Conservation (phyloP, 2,329 filamentous ascomycete species). For the Ceratocystis lukuohia region DNA sequence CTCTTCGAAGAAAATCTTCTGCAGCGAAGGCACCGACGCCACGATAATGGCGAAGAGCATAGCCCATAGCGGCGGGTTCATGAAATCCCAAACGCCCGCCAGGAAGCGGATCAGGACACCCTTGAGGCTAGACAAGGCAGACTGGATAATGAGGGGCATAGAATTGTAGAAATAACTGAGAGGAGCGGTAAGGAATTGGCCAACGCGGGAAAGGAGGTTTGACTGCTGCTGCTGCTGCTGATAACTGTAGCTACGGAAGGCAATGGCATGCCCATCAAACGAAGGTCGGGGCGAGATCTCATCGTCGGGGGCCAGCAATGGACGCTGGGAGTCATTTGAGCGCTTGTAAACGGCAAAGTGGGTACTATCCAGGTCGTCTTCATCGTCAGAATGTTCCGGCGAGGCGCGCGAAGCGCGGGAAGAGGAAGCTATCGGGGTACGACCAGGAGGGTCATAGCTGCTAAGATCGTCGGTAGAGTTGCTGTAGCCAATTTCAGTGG, state of each 20-base stretch:
- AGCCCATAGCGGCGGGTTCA: slow-evolving; percentile 97
- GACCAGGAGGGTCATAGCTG: slow-evolving; percentile 41
- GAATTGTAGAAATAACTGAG: not conserved
- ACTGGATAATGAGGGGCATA: not conserved
- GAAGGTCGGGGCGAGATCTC: not conserved
- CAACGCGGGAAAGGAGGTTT: not conserved
- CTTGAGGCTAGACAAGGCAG: not conserved
- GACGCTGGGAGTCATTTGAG: slow-evolving; percentile 15
- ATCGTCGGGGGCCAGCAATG: slow-evolving; percentile 3
- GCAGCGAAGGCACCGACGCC: slow-evolving; percentile 71
- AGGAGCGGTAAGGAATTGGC: not conserved
- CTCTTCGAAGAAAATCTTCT: slow-evolving; percentile 73
- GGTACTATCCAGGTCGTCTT: slow-evolving; percentile 26
- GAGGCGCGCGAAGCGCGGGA: slow-evolving; percentile 39
- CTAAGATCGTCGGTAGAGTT: slow-evolving; percentile 31
- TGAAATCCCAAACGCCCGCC: slow-evolving; percentile 72
- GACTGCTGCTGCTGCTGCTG: not conserved
- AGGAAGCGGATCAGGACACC: slow-evolving; percentile 32
- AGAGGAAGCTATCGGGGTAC: slow-evolving; percentile 39
- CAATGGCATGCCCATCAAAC: not conserved
- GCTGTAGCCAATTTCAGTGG: slow-evolving; percentile 31
- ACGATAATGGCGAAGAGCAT: slow-evolving; percentile 88
- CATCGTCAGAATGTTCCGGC: slow-evolving; percentile 37
- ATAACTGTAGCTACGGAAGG: slow-evolving; percentile 4
- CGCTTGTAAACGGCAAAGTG: slow-evolving; percentile 11